Evolutionary conservation across 1,284 basidiomycete genomes (phyloP).

Genomic region (Heterobasidion parviporum): DNA sequence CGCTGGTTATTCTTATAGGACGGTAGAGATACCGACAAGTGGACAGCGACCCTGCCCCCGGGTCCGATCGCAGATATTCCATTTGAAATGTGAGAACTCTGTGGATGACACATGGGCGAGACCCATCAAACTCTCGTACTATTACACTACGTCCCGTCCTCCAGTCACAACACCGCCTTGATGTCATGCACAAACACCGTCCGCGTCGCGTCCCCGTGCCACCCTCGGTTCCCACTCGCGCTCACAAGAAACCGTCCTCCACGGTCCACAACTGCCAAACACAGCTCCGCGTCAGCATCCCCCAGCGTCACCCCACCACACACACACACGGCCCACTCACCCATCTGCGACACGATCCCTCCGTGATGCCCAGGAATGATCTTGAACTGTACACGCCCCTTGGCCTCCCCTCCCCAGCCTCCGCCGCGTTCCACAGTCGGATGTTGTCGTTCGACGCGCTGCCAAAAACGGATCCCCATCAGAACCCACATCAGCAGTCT

Average conservation of each 20-base stretch:
- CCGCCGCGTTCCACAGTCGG: slow-evolving; percentile 87
- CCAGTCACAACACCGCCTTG: slow-evolving; percentile 30
- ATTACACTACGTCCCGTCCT: background rate
- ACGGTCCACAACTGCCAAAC: slow-evolving; percentile 72
- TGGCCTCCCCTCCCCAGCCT: slow-evolving; percentile 61
- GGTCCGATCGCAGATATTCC: no score
- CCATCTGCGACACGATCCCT: slow-evolving; percentile 84
- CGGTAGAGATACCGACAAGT: no score
- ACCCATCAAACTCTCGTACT: no score
- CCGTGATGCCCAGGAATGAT: slow-evolving; percentile 97
- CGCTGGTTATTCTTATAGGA: no score
- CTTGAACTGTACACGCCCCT: slow-evolving; percentile 75
- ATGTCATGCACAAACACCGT: slow-evolving; percentile 90
- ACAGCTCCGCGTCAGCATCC: background rate
- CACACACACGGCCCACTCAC: slow-evolving; percentile 36
- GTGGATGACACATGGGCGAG: background rate
- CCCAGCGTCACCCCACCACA: background rate
- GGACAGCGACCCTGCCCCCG: no score
- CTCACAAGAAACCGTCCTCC: slow-evolving; percentile 82
- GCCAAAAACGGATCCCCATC: slow-evolving; percentile 1
- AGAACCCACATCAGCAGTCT: background rate
- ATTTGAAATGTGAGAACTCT: slow-evolving; percentile 10
- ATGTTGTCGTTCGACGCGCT: slow-evolving; percentile 93
- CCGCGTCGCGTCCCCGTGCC: slow-evolving; percentile 85
- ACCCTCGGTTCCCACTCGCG: slow-evolving; percentile 91